A percentile compares a stretch with the other conserved stretches of the same genome.
Evolutionary conservation across 2,329 filamentous ascomycete species (phyloP).

Genomic region (Neodidymelliopsis sp.): DNA sequence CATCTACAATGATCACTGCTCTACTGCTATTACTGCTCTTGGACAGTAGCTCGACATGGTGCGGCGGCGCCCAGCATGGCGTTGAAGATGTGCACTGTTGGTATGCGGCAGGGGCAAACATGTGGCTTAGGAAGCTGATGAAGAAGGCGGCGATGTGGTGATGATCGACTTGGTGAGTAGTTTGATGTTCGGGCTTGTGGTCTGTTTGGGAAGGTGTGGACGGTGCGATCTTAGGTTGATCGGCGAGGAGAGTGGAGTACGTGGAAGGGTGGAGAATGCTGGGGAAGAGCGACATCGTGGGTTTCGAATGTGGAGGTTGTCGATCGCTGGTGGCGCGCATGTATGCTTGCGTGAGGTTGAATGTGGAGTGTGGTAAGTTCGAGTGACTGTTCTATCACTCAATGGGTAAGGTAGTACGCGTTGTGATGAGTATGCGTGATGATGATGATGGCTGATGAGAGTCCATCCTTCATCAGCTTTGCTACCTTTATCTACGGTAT

Average conservation of each 20-base stretch:
- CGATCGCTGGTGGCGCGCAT: slow-evolving; percentile 13
- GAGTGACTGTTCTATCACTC: not conserved
- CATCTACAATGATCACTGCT: slow-evolving; percentile 18
- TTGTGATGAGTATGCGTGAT: not conserved
- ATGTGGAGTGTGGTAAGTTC: not conserved
- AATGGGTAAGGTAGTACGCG: not conserved
- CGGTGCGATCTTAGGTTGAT: slow-evolving; percentile 5
- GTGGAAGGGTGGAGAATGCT: slow-evolving; percentile 19
- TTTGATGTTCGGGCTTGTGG: slow-evolving; percentile 3
- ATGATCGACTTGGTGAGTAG: slow-evolving; percentile 12
- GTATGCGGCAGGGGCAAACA: slow-evolving; percentile 25
- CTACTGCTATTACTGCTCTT: not conserved
- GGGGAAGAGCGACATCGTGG: slow-evolving; percentile 14
- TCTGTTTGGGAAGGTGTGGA: slow-evolving; percentile 1
- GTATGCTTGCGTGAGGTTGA: slow-evolving; percentile 1
- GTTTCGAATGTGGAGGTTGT: slow-evolving; percentile 5
- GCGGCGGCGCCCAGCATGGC: slow-evolving; percentile 6
- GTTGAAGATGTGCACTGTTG: slow-evolving; percentile 21
- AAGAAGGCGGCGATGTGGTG: slow-evolving; percentile 22
- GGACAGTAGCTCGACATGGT: not conserved
- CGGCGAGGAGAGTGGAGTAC: slow-evolving; percentile 8
- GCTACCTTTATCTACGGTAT: not conserved
- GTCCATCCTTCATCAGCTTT: not conserved
- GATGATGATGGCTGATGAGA: not conserved
- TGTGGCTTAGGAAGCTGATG: slow-evolving; percentile 20